Evolutionary conservation across 2,329 filamentous ascomycete genomes (phyloP).

Genomic region (Fusarium mundagurra): DNA sequence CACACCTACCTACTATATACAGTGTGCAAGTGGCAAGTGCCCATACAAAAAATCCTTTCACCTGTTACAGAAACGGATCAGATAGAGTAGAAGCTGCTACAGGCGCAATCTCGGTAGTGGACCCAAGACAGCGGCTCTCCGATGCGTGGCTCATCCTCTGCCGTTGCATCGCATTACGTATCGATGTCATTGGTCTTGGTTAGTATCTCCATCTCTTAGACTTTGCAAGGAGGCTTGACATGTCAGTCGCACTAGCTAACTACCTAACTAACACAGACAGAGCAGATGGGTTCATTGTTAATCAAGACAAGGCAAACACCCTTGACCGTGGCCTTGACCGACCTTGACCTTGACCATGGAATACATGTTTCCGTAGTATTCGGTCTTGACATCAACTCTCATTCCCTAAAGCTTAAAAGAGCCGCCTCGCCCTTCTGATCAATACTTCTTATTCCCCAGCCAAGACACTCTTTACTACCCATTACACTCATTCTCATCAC

Average conservation of each 20-base stretch:
- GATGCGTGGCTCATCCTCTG: neutral
- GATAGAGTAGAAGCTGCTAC: conserved; percentile 36
- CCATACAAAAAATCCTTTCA: neutral
- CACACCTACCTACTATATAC: neutral
- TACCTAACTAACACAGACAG: neutral
- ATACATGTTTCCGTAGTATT: conserved; percentile 1
- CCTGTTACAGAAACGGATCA: conserved; percentile 28
- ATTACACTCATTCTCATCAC: neutral
- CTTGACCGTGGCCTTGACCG: neutral
- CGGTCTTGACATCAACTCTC: neutral
- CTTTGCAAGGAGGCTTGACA: conserved; percentile 12
- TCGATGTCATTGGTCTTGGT: conserved; percentile 1
- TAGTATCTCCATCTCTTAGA: neutral
- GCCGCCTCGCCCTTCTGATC: conserved; percentile 14
- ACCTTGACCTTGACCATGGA: neutral
- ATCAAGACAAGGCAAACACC: neutral
- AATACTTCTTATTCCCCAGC: neutral
- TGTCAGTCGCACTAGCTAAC: neutral
- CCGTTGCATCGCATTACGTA: conserved; percentile 26
- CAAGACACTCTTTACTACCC: conserved; percentile 12
- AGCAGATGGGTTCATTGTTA: neutral
- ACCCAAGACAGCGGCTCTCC: conserved; percentile 19
- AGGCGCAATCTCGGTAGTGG: conserved; percentile 37
- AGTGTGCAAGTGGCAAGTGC: too few species aligned
- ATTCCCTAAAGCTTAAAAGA: conserved; percentile 28